These are phyloP conservation scores for Poa pratensis DNA, from an alignment of 176 grass and related monocot species.

Conservation along the genomic window DNA sequence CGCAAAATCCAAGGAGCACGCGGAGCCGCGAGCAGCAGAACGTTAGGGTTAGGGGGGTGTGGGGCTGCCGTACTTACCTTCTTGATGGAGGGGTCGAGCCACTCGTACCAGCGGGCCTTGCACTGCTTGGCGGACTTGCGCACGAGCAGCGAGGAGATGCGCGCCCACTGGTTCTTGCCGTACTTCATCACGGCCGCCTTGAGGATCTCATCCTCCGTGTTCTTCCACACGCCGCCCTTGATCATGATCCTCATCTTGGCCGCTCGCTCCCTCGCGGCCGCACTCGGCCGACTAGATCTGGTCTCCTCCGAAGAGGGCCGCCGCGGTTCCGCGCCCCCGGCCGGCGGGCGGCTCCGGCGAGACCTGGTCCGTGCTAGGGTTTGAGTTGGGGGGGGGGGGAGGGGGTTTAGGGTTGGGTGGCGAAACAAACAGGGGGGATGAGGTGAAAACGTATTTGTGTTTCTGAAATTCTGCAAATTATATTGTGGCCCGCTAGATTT, in stretches of 20 bases:
- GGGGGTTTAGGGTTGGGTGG: not conserved
- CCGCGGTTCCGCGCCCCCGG: not conserved
- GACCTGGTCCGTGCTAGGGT: constrained; percentile 24
- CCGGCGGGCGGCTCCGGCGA: constrained; percentile 9
- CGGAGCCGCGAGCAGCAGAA: not conserved
- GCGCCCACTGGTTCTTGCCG: constrained; percentile 89
- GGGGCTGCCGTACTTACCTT: constrained; percentile 45
- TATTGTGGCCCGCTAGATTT: too few relatives aligned
- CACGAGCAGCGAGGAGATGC: constrained; percentile 80
- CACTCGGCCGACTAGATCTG: not conserved
- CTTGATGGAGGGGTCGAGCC: constrained; percentile 76
- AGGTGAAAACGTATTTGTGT: too few relatives aligned
- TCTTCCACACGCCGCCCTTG: constrained; percentile 90
- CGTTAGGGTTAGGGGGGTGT: too few relatives aligned
- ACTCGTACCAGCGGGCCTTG: constrained; percentile 91
- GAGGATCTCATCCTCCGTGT: constrained; percentile 90
- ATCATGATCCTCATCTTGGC: constrained; percentile 91
- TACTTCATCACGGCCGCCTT: constrained; percentile 89
- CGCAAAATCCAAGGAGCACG: not conserved
- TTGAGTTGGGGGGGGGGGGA: not conserved
- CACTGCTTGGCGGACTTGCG: constrained; percentile 89
- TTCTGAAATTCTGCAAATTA: too few relatives aligned
- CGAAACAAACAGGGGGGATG: too few relatives aligned
- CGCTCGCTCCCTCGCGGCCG: not conserved
- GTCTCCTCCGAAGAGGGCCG: constrained; percentile 34